Evolutionary conservation across 2,329 filamentous ascomycete genomes (phyloP).

Genomic region (Sclerotinia minor): DNA sequence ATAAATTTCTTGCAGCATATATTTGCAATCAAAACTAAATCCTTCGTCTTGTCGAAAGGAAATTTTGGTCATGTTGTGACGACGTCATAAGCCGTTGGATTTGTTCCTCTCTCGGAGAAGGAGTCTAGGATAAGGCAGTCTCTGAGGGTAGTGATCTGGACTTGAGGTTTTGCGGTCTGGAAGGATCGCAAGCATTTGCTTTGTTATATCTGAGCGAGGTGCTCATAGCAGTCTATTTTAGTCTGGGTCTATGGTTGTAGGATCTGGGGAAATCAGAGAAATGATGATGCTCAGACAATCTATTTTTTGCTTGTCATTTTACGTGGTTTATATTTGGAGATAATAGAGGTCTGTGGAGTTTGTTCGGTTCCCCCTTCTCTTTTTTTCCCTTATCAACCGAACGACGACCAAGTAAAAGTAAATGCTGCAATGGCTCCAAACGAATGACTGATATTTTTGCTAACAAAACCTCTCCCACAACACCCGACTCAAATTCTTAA

Average conservation of each 20-base stretch:
- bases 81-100: constrained; percentile 12
- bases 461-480: background rate
- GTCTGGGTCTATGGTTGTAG: background rate
- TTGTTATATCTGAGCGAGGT: constrained; percentile 12
- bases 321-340: background rate
- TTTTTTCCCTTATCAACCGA: background rate
- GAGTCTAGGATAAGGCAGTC: constrained; percentile 6
- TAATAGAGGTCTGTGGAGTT: constrained; percentile 8
- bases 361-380: background rate
- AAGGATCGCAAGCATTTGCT: constrained; percentile 14
- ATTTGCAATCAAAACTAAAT: constrained; percentile 2
- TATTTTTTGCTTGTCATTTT: background rate
- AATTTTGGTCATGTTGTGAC: background rate
- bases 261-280: constrained; percentile 1
- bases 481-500: background rate
- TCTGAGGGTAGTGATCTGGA: constrained; percentile 11
- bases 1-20: background rate
- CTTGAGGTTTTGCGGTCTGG: constrained; percentile 1
- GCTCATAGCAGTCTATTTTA: constrained; percentile 1
- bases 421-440: background rate
- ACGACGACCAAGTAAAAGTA: background rate
- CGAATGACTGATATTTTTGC: background rate
- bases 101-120: background rate
- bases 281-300: background rate
- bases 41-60: background rate